Conservation (phyloP, 768 basidiomycete genomes). For the Mycena pura region DNA sequence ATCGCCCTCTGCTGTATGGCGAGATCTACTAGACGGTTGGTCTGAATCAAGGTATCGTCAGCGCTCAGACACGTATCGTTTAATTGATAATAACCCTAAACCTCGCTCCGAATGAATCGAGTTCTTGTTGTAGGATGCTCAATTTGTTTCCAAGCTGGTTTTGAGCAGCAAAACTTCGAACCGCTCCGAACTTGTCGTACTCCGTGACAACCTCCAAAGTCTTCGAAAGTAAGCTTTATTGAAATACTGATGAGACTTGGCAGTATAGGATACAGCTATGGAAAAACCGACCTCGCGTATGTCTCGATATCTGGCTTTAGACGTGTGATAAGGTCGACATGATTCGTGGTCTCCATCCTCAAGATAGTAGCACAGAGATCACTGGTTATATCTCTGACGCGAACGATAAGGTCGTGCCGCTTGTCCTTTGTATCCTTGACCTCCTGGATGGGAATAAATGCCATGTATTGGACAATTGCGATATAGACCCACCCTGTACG, state of each 20-base stretch:
- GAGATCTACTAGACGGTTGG: constrained; percentile 7
- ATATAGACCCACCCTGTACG: background rate
- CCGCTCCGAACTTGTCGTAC: background rate
- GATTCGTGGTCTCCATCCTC: constrained; percentile 6
- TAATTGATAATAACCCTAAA: background rate
- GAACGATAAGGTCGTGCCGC: background rate
- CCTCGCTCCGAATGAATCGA: background rate
- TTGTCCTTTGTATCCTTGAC: background rate
- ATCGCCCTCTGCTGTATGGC: background rate
- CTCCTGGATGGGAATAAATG: background rate
- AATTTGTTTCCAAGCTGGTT: background rate
- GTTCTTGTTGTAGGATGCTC: background rate
- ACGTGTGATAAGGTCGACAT: background rate
- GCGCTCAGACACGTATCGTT: background rate
- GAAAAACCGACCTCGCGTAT: background rate
- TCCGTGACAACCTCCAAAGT: background rate
- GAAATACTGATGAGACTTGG: background rate
- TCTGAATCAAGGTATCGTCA: background rate
- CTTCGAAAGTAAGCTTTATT: background rate
- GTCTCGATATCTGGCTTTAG: background rate
- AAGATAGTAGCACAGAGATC: constrained; percentile 3
- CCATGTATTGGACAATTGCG: no score
- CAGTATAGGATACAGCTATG: background rate
- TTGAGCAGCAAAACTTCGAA: background rate
- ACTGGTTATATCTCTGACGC: background rate